These are phyloP conservation scores for Chenopodium berlandieri DNA, from an alignment of 148 eudicot species.

Conservation along the genomic window DNA sequence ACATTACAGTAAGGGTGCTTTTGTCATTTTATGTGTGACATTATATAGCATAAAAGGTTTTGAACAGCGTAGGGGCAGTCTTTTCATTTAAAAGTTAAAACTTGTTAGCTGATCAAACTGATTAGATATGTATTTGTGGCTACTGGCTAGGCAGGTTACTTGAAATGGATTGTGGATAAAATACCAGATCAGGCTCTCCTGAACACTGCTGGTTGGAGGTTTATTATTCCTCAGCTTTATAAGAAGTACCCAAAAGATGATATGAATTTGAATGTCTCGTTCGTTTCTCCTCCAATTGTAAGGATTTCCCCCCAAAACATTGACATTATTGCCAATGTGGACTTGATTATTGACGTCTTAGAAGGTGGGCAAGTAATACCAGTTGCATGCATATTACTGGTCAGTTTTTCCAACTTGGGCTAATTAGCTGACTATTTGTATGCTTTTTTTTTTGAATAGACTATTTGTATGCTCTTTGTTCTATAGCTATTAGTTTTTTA, in stretches of 20 bases:
- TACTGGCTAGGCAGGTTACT: conserved; percentile 59
- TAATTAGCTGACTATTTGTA: conserved; percentile 1
- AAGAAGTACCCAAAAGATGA: conserved; percentile 70
- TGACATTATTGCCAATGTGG: conserved; percentile 47
- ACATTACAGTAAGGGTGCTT: background rate
- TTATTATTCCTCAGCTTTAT: conserved; percentile 71
- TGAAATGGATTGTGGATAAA: conserved; percentile 71
- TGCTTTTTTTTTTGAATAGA: background rate
- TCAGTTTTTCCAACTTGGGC: conserved; percentile 28
- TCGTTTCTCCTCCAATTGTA: conserved; percentile 52
- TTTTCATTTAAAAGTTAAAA: background rate
- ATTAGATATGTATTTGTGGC: conserved; percentile 16
- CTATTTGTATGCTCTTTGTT: background rate
- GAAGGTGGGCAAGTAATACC: conserved; percentile 50
- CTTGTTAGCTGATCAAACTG: background rate
- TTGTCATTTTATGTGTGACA: background rate
- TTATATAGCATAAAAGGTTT: background rate
- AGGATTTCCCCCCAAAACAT: conserved; percentile 43
- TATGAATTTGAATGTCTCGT: conserved; percentile 65
- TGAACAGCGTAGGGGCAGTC: background rate
- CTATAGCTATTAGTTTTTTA: background rate
- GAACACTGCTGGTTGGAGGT: conserved; percentile 85
- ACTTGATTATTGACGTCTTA: conserved; percentile 59
- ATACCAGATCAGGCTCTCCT: conserved; percentile 68
- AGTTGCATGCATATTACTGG: conserved; percentile 69